These are phyloP conservation scores for Vigna reflexopilosa DNA, from an alignment of 306 rosid genomes.

Conservation along the genomic window DNA sequence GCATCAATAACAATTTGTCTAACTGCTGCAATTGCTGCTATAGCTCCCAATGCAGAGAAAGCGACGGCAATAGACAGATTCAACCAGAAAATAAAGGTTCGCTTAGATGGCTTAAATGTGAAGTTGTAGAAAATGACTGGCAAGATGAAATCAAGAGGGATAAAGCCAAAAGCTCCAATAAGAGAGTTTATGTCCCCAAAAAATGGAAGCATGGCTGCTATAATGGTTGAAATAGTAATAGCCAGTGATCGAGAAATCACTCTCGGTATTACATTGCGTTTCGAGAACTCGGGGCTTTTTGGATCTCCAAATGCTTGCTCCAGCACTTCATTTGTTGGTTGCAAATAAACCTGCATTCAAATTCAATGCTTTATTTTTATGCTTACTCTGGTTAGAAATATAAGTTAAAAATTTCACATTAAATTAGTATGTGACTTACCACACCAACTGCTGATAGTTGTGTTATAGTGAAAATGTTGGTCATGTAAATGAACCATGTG, in stretches of 20 bases:
- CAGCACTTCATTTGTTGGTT: slow-evolving; percentile 75
- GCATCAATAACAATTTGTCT: slow-evolving; percentile 78
- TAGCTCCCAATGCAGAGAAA: slow-evolving; percentile 61
- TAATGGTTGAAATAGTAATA: slow-evolving; percentile 50
- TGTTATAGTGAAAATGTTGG: slow-evolving; percentile 66
- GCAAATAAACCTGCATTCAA: slow-evolving; percentile 70
- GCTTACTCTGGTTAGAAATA: no score
- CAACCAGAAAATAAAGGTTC: slow-evolving; percentile 61
- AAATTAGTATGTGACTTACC: slow-evolving; percentile 48
- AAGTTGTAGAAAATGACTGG: slow-evolving; percentile 72
- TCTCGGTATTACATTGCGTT: slow-evolving; percentile 74
- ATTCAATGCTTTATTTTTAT: neutral
- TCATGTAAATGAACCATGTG: slow-evolving; percentile 71
- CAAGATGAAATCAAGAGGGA: slow-evolving; percentile 81
- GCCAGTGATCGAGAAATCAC: slow-evolving; percentile 60
- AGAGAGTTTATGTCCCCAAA: slow-evolving; percentile 77
- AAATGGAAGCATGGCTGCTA: slow-evolving; percentile 91
- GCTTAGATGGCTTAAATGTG: slow-evolving; percentile 78
- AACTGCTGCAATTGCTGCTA: slow-evolving; percentile 76
- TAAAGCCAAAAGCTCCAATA: slow-evolving; percentile 86
- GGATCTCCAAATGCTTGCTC: slow-evolving; percentile 68
- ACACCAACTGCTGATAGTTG: slow-evolving; percentile 78
- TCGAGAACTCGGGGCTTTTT: slow-evolving; percentile 53
- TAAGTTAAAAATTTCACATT: no score
- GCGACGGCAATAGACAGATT: slow-evolving; percentile 59